Base-by-base conservation (phyloP, 768 basidiomycete genomes). In the Leccinellum albellum region DNA sequence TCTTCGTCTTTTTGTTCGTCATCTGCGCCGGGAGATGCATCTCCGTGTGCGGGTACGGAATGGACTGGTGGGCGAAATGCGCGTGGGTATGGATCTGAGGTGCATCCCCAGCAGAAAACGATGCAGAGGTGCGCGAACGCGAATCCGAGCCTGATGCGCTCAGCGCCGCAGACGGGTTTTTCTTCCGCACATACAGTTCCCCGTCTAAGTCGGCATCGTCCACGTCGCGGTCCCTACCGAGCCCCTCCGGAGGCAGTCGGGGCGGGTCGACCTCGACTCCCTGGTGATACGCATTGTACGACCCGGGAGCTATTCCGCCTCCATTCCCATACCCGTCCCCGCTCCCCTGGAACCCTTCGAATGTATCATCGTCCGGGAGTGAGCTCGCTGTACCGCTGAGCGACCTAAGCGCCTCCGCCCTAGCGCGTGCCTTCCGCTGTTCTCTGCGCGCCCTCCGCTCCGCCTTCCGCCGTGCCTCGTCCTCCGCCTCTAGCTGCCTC, bases 301-400 rank as follows among this genome's bases (percentile, higher is more conserved):
- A 3, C 5, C 31, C 13, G 1, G 59, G 24, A 2, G 1, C 20
- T 15, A 17, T 3, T 5, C 20, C 37, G 55, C 62, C 31, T 1
- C 73, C 78, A 59, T 9, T 40, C 37, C n/a, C 37, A 40, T 40
- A 40, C 37, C 37, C 37, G 4, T 4, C 15, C n/a, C n/a, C 37
- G n/a, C 82, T 79, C 7, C 85, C 87, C 59, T 81, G 86, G 70
- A 87, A 88, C 0, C 85, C 86, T 63, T 89, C 86, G 57, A 89
- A 87, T 13, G 76, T 75, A 5, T 72, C 77, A 1, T 12, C 68
- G 14, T 69, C 66, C 15, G 50, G 55, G 7, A 21, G 65, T 2
- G 58, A 40, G n/a, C 37, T 42, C 13, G 48, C 24, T 1, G 58
- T 70, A 9, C 66, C 72, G 37, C 73, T 76, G 2, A 78, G 64